A percentile compares a stretch with the other conserved stretches of the same genome.
Evolutionary conservation across 2,329 filamentous ascomycete species (phyloP).

Genomic region (Ophiosphaerella korrae): DNA sequence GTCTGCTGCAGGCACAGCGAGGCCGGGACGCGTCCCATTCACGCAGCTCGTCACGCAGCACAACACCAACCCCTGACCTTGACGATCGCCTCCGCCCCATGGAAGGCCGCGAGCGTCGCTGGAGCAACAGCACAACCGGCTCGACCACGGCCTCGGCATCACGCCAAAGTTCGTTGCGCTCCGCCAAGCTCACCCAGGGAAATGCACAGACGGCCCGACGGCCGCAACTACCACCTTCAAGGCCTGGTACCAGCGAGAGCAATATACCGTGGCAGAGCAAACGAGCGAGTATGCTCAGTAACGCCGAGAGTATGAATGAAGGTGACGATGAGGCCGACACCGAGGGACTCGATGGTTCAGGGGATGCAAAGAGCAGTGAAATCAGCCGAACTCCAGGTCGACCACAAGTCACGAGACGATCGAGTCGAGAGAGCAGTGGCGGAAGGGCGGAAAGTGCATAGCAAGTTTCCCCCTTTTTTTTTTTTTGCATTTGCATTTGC

Average conservation of each 20-base stretch:
- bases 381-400: neutral
- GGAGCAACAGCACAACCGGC: slow-evolving; percentile 42
- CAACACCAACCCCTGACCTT: slow-evolving; percentile 40
- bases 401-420: slow-evolving; percentile 7
- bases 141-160: slow-evolving; percentile 25
- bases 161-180: slow-evolving; percentile 22
- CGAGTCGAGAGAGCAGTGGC: slow-evolving; percentile 15
- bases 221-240: slow-evolving; percentile 19
- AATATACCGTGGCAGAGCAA: slow-evolving; percentile 36
- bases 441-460: slow-evolving; percentile 22
- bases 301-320: slow-evolving; percentile 25
- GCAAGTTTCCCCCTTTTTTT: neutral
- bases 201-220: slow-evolving; percentile 36
- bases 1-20: slow-evolving; percentile 21
- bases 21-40: slow-evolving; percentile 38
- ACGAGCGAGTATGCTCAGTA: slow-evolving; percentile 41
- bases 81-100: slow-evolving; percentile 31
- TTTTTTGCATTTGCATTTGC: neutral
- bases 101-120: slow-evolving; percentile 33
- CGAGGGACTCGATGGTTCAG: neutral
- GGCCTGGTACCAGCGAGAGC: slow-evolving; percentile 33
- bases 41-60: slow-evolving; percentile 37
- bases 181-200: slow-evolving; percentile 25
- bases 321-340: slow-evolving; percentile 14
- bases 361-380: neutral